Evolutionary conservation across 768 basidiomycete genomes (phyloP).

Genomic region (Melanogaster broomeanus): DNA sequence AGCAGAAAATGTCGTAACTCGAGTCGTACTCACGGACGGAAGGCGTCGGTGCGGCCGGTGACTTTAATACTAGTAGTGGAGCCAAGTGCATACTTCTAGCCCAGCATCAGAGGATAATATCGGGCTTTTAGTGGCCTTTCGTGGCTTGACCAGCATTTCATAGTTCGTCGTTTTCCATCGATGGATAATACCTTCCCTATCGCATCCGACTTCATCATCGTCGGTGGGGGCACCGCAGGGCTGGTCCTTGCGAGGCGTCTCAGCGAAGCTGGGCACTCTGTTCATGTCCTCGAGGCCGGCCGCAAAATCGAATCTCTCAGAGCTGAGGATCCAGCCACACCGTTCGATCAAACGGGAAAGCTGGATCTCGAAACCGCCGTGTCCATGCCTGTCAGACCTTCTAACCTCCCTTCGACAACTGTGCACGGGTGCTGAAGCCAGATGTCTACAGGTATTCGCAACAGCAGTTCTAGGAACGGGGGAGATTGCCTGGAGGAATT

Average conservation of each 20-base stretch:
- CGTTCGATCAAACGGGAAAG: background rate
- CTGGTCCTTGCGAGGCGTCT: background rate
- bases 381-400: background rate
- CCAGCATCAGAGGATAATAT: no score
- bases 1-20: no score
- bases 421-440: background rate
- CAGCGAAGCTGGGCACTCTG: background rate
- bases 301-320: background rate
- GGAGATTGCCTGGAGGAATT: background rate
- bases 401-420: background rate
- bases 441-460: background rate
- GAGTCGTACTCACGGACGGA: no score
- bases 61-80: no score
- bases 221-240: constrained; percentile 1
- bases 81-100: no score
- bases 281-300: constrained; percentile 1
- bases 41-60: no score
- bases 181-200: background rate
- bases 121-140: no score
- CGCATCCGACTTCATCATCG: background rate
- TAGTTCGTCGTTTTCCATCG: background rate
- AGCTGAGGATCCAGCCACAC: background rate
- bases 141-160: no score
- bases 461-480: background rate
- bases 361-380: background rate